Evolutionary conservation across 345 rosid genomes (phyloP).

Genomic region (Rhizophora mangle): DNA sequence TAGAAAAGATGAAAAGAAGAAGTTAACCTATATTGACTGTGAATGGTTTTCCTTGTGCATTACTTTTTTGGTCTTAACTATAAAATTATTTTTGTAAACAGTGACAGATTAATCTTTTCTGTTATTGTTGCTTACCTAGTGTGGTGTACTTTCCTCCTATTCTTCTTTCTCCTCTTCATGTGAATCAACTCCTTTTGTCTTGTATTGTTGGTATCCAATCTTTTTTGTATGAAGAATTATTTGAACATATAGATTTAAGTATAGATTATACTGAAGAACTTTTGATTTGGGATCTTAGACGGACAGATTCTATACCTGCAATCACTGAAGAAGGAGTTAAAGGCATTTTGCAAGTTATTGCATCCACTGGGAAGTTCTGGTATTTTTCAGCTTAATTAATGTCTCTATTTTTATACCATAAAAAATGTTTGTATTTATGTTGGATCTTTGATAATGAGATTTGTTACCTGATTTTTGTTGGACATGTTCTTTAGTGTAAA

Average conservation of each 20-base stretch:
- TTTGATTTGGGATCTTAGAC: conserved; percentile 24
- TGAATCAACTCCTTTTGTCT: neutral
- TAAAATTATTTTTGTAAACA: neutral
- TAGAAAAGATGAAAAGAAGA: neutral
- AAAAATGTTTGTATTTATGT: neutral
- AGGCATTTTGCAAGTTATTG: conserved; percentile 54
- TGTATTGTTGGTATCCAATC: neutral
- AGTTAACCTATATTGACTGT: neutral
- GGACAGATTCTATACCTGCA: conserved; percentile 28
- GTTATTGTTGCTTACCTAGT: neutral
- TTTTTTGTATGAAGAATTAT: neutral
- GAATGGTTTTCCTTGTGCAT: neutral
- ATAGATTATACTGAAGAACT: neutral
- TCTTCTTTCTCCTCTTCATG: neutral
- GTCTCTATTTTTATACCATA: neutral
- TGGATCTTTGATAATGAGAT: neutral
- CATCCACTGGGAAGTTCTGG: conserved; percentile 79
- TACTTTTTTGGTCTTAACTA: neutral
- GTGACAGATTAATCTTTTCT: neutral
- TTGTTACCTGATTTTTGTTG: neutral
- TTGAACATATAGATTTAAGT: neutral
- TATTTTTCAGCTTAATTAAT: conserved; percentile 7
- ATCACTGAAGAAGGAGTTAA: conserved; percentile 45
- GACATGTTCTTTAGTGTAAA: too few species aligned
- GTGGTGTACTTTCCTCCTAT: neutral